Conservation (phyloP, 2,329 filamentous ascomycete species). For the Beauveria sp. region DNA sequence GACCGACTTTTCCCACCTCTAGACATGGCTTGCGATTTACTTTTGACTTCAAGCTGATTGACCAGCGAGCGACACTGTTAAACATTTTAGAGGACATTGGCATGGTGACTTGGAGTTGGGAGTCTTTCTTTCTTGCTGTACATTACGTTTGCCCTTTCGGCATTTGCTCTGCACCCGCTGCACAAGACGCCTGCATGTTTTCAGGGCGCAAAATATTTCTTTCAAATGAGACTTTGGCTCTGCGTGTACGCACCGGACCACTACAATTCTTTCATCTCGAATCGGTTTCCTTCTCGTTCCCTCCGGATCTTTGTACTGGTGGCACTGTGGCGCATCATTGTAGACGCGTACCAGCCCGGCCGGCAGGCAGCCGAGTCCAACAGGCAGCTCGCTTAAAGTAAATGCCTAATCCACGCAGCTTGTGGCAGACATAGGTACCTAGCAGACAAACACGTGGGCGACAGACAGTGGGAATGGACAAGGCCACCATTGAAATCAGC, state of each 20-base stretch:
- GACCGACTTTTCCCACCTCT: constrained; percentile 8
- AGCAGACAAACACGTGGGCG: neutral
- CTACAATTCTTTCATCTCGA: constrained; percentile 7
- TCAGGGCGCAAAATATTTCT: constrained; percentile 6
- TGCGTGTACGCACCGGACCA: constrained; percentile 21
- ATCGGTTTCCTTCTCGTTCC: neutral
- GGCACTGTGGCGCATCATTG: neutral
- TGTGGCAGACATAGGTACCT: neutral
- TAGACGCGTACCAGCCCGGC: too few species aligned
- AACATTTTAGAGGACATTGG: constrained; percentile 13
- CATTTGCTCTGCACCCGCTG: neutral
- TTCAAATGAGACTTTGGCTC: constrained; percentile 15
- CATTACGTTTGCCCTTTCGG: neutral
- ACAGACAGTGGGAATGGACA: neutral
- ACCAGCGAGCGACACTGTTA: constrained; percentile 12
- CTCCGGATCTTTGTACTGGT: neutral
- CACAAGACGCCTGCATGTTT: neutral
- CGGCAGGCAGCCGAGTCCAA: neutral
- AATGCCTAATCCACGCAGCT: neutral
- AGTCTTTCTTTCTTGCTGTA: constrained; percentile 3
- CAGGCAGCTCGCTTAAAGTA: neutral
- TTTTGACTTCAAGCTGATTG: constrained; percentile 8
- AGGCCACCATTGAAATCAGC: neutral
- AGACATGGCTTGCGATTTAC: neutral
- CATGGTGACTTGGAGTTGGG: constrained; percentile 2